A percentile compares a stretch with the other conserved stretches of the same genome.
Evolutionary conservation across 225 moss, liverwort and hornwort species (phyloP).

Genomic region (Bryum argenteum): DNA sequence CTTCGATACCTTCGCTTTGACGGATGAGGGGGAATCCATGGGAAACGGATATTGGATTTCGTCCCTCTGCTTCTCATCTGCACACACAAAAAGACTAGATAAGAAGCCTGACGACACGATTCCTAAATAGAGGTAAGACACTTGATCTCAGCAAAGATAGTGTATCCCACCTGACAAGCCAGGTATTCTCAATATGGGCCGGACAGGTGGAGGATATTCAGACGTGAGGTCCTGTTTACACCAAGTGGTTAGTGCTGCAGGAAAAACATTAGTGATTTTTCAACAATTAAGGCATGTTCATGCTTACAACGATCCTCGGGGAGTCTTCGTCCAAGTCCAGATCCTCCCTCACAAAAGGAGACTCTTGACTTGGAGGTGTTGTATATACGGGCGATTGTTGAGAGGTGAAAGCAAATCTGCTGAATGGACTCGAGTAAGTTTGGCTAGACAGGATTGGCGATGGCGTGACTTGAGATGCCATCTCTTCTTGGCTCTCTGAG

Average conservation of each 20-base stretch:
- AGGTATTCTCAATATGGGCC: conserved; percentile 5
- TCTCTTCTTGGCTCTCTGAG: conserved; percentile 44
- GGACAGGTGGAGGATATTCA: conserved; percentile 33
- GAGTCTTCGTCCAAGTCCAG: conserved; percentile 42
- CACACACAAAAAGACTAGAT: conserved; percentile 6
- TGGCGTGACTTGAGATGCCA: conserved; percentile 39
- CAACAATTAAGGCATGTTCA: not conserved
- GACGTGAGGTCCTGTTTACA: conserved; percentile 44
- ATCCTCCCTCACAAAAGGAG: conserved; percentile 50
- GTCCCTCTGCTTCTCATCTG: conserved; percentile 36
- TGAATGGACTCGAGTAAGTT: conserved; percentile 52
- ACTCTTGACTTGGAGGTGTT: conserved; percentile 47
- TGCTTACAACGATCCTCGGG: conserved; percentile 38
- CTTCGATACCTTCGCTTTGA: conserved; percentile 29
- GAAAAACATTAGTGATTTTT: not conserved
- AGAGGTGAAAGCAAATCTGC: conserved; percentile 49
- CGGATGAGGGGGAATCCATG: conserved; percentile 11
- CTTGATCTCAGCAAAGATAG: not conserved
- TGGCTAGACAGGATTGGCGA: conserved; percentile 41
- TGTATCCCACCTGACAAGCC: conserved; percentile 37
- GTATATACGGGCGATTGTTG: conserved; percentile 37
- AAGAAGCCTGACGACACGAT: conserved; percentile 17
- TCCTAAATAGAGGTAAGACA: not conserved
- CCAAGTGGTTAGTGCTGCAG: conserved; percentile 15
- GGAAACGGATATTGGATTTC: conserved; percentile 10